A percentile compares a stretch with the other conserved stretches of the same genome.
Conservation (phyloP, 2,329 filamentous ascomycete species). For the Seiridium cupressi region DNA sequence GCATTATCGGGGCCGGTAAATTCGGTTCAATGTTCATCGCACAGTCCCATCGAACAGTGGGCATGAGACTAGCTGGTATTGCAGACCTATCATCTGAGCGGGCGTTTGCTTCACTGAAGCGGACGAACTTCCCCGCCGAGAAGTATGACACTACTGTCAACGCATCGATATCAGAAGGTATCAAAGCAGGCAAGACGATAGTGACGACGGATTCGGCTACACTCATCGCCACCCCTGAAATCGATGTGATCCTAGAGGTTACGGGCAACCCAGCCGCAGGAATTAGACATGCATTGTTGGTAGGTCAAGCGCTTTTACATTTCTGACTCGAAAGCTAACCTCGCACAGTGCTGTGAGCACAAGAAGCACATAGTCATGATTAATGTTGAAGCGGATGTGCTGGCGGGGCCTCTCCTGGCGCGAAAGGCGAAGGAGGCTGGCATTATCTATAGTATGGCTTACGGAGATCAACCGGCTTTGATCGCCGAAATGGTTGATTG, state of each 20-base stretch:
- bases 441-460: conserved; percentile 46
- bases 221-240: conserved; percentile 39
- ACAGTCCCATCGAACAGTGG: conserved; percentile 39
- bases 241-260: conserved; percentile 42
- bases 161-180: conserved; percentile 34
- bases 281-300: conserved; percentile 37
- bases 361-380: conserved; percentile 49
- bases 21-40: conserved; percentile 47
- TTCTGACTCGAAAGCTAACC: neutral
- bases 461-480: conserved; percentile 42
- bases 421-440: conserved; percentile 40
- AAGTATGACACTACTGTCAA: conserved; percentile 33
- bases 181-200: conserved; percentile 36
- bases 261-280: conserved; percentile 41
- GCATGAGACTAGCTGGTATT: conserved; percentile 40
- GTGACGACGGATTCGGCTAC: conserved; percentile 40
- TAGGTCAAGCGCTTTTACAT: neutral
- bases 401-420: conserved; percentile 38
- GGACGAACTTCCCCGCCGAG: conserved; percentile 37
- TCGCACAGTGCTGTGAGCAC: conserved; percentile 36
- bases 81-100: conserved; percentile 40
- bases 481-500: conserved; percentile 42
- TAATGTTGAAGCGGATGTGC: conserved; percentile 43
- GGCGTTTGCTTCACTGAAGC: conserved; percentile 36
- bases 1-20: conserved; percentile 44